Percentiles rank a stretch among this genome's conserved stretches.
Evolutionary conservation across 2,329 filamentous ascomycete genomes (phyloP).

Genomic region (Nemania bipapillata): DNA sequence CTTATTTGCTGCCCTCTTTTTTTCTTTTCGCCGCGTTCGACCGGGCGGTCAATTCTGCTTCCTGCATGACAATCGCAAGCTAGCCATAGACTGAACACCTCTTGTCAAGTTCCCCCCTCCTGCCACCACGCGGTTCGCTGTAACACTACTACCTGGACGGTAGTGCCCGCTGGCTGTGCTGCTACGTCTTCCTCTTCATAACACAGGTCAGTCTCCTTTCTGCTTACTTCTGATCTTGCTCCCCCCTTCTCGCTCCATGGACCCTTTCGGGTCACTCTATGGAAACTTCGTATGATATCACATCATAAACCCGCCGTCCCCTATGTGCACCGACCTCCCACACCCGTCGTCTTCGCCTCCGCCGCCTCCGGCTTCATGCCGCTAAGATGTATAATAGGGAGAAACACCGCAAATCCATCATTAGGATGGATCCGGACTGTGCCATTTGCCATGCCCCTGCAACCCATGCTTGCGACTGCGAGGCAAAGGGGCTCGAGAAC

Average conservation of each 20-base stretch:
- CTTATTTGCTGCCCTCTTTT: constrained; percentile 51
- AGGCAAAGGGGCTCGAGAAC: constrained; percentile 71
- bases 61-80: constrained; percentile 48
- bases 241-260: constrained; percentile 48
- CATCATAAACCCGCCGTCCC: constrained; percentile 42
- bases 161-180: constrained; percentile 34
- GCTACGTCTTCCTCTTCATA: constrained; percentile 51
- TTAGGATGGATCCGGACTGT: constrained; percentile 76
- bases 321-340: constrained; percentile 45
- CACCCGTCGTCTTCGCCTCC: constrained; percentile 45
- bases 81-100: constrained; percentile 49
- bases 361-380: constrained; percentile 48
- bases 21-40: constrained; percentile 47
- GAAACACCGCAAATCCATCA: constrained; percentile 60
- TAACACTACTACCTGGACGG: constrained; percentile 45
- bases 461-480: constrained; percentile 69
- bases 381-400: constrained; percentile 66
- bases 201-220: constrained; percentile 52
- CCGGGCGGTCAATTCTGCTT: constrained; percentile 49
- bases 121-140: constrained; percentile 52
- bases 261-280: constrained; percentile 53
- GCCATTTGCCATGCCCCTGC: constrained; percentile 73
- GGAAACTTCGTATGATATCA: constrained; percentile 52
- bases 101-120: constrained; percentile 48
- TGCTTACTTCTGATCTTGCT: constrained; percentile 41